Evolutionary conservation across 2,329 filamentous ascomycete genomes (phyloP), one percentile per base, ranked within the genome.

Genomic region (Endocalyx cinctus): DNA sequence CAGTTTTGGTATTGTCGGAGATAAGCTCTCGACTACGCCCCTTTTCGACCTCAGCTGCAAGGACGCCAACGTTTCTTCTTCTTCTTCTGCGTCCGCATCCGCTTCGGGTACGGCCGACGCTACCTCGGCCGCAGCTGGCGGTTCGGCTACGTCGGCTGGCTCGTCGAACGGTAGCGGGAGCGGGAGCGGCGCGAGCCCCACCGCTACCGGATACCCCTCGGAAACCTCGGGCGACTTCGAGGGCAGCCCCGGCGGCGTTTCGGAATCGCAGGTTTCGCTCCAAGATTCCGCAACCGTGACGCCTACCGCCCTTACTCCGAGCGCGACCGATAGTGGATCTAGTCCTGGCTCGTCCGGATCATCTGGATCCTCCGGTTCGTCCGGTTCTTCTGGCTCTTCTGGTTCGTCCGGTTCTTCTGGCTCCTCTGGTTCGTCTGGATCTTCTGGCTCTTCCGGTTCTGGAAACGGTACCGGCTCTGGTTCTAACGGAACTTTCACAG

Each of bases 1-100:
- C 26, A 79, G 74, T 55, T 90, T 89, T 50, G 84, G 84, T 35
- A 64, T 90, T 46, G 65, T 85, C 35, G 76, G 77, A 41, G 64
- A 63, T 34, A 57, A 64, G 28, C 56, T 80, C 43, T 63, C 60
- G 48, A 65, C 62, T 40, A 74, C 63, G 29, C 77, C 80, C 16
- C 62, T 82, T 20, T 84, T 71, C 54, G 74, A 84, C 52, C 72
- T 84, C 34, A 73, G 72, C 27, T 85, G 79, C 65, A 56, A 59
- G 35, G 42, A 50, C 22, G 38, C 51, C 8, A 47, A 52, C 5
- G 38, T 50, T 10, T 46, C 45, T 5, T 48, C 51, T 6, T 41
- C 46, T 4, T 35, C 38, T 5, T 42, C 45, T 28, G 47, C 50
- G 10, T 38, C 34, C 30, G 39, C 39, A 14, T 18, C 47, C 15